A percentile compares a stretch with the other conserved stretches of the same genome.
These are phyloP conservation scores for Spergularia marina DNA, from an alignment of 148 eudicot species.

Conservation along the genomic window DNA sequence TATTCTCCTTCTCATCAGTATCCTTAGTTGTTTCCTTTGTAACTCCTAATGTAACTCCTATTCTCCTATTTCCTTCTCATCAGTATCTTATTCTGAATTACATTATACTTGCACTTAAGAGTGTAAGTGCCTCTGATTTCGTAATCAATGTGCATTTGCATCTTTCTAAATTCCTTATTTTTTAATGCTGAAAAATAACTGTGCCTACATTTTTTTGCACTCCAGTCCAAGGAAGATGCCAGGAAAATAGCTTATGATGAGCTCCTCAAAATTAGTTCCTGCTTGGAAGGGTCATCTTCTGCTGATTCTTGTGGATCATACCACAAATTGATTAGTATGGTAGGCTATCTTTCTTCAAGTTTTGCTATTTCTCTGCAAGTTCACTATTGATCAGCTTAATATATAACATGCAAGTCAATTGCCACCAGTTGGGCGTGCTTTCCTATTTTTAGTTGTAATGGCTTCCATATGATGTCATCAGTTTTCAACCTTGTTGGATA, in stretches of 20 bases:
- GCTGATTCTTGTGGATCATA: constrained; percentile 42
- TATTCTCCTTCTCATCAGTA: too few species aligned
- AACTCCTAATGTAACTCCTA: too few species aligned
- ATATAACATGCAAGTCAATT: constrained; percentile 2
- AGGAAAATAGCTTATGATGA: constrained; percentile 82
- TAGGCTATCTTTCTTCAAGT: constrained; percentile 28
- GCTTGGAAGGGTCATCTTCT: constrained; percentile 47
- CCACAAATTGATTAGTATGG: constrained; percentile 68
- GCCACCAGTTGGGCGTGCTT: not conserved
- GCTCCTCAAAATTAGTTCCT: constrained; percentile 57
- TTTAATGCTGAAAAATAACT: not conserved
- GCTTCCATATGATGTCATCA: too few species aligned
- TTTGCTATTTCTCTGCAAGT: not conserved
- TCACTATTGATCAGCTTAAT: not conserved
- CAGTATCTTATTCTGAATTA: constrained; percentile 79
- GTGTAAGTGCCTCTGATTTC: constrained; percentile 51
- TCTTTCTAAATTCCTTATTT: constrained; percentile 1
- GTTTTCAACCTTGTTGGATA: too few species aligned
- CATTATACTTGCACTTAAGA: constrained; percentile 73
- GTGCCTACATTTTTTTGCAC: not conserved
- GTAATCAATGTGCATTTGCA: not conserved
- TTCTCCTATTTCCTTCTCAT: too few species aligned
- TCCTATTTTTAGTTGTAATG: too few species aligned
- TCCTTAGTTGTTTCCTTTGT: too few species aligned
- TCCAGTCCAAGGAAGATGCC: constrained; percentile 71